These are phyloP conservation scores for Saksenaea oblongispora DNA, from an alignment of 371 early-diverging fungal genomes.

Conservation along the genomic window DNA sequence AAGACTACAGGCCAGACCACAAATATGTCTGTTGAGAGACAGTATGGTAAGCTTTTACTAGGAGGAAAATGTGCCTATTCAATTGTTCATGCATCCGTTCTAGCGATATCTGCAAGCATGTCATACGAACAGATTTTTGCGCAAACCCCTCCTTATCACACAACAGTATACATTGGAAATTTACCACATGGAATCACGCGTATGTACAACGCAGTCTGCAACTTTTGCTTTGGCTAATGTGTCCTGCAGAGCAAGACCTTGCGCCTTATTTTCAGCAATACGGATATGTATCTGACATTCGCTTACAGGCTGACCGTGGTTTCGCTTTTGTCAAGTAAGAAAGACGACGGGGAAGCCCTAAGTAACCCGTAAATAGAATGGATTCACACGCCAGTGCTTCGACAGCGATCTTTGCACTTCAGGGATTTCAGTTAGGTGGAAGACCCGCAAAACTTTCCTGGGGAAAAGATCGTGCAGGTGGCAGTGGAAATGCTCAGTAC, in stretches of 20 bases:
- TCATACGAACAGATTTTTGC: slow-evolving; percentile 69
- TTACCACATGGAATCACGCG: slow-evolving; percentile 55
- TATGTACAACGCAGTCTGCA: slow-evolving; percentile 7
- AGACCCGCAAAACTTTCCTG: slow-evolving; percentile 81
- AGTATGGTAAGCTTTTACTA: neutral
- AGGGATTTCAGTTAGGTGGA: slow-evolving; percentile 74
- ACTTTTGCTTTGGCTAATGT: neutral
- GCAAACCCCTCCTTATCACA: slow-evolving; percentile 77
- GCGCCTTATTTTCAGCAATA: slow-evolving; percentile 72
- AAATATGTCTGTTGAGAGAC: neutral
- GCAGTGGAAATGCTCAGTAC: slow-evolving; percentile 3
- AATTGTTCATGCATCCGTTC: neutral
- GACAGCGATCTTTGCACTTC: slow-evolving; percentile 77
- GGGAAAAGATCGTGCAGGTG: slow-evolving; percentile 75
- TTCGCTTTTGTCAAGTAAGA: slow-evolving; percentile 85
- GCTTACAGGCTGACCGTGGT: slow-evolving; percentile 89
- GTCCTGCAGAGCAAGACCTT: slow-evolving; percentile 63
- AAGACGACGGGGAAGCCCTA: neutral
- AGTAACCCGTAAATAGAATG: slow-evolving; percentile 44
- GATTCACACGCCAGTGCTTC: slow-evolving; percentile 91
- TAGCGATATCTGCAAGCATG: slow-evolving; percentile 33
- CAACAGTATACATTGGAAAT: slow-evolving; percentile 86
- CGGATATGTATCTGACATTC: slow-evolving; percentile 78
- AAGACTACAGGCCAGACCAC: slow-evolving; percentile 24
- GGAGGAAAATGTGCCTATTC: neutral